Evolutionary conservation across 1,284 basidiomycete genomes (phyloP).

Genomic region (Neolentinus lepideus): DNA sequence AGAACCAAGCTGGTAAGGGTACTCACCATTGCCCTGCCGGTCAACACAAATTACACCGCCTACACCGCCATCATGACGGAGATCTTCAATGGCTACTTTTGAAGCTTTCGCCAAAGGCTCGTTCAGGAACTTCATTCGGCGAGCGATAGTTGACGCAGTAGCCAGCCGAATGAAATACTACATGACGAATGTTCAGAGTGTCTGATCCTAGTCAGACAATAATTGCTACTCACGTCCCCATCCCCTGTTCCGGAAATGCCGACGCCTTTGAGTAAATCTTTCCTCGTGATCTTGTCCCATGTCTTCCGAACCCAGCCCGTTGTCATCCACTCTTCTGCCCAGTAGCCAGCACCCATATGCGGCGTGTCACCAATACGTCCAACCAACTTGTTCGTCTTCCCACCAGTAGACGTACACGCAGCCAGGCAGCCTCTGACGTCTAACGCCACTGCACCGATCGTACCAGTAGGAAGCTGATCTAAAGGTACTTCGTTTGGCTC

Average conservation of each 20-base stretch:
- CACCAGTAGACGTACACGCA: constrained; percentile 72
- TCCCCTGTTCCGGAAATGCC: constrained; percentile 79
- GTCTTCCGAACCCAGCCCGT: constrained; percentile 28
- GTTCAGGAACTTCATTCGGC: constrained; percentile 53
- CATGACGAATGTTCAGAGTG: constrained; percentile 3
- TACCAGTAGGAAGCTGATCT: constrained; percentile 65
- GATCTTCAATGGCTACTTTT: constrained; percentile 44
- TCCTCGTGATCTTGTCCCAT: constrained; percentile 24
- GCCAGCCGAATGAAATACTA: constrained; percentile 74
- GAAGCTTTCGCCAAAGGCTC: constrained; percentile 53
- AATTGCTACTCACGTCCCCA: constrained; percentile 52
- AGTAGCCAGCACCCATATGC: constrained; percentile 70
- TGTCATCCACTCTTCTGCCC: constrained; percentile 70
- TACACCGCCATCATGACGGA: constrained; percentile 46
- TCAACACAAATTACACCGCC: constrained; percentile 74
- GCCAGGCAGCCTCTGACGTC: constrained; percentile 70
- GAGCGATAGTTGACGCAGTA: constrained; percentile 59
- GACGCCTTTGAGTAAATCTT: constrained; percentile 37
- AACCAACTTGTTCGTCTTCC: constrained; percentile 75
- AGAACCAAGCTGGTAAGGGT: not conserved
- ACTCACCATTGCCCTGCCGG: constrained; percentile 50
- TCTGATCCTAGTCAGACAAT: not conserved
- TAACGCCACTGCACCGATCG: constrained; percentile 78
- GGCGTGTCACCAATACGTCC: constrained; percentile 81
- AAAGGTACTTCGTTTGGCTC: constrained; percentile 25